Evolutionary conservation across 106 monocot species (phyloP).

Genomic region (Apostasia shenzhenica): DNA sequence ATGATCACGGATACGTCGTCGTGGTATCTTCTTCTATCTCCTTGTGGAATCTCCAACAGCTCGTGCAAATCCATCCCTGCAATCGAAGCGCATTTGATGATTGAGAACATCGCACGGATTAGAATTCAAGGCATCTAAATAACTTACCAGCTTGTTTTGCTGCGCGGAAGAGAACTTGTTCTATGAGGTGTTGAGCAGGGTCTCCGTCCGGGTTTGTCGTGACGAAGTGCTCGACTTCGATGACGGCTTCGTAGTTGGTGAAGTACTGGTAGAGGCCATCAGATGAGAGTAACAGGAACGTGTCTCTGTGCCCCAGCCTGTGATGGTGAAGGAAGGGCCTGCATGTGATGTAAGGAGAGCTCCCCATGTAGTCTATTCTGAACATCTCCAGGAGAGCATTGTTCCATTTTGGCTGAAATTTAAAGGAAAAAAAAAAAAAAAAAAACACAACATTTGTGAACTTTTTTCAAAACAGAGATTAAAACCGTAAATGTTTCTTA

Average conservation of each 20-base stretch:
- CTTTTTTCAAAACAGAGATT: neutral
- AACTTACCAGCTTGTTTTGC: constrained; percentile 7
- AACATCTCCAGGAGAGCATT: constrained; percentile 85
- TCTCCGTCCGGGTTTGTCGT: constrained; percentile 70
- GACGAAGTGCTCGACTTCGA: constrained; percentile 75
- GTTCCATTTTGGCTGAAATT: constrained; percentile 90
- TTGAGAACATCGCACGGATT: neutral
- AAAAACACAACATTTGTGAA: neutral
- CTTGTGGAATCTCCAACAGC: constrained; percentile 80
- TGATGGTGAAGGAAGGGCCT: constrained; percentile 68
- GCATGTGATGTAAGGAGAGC: constrained; percentile 78
- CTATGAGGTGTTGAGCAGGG: constrained; percentile 17
- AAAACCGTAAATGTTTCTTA: no score
- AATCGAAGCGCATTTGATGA: constrained; percentile 2
- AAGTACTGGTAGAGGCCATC: constrained; percentile 95
- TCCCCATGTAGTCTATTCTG: constrained; percentile 79
- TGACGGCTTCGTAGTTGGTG: constrained; percentile 74
- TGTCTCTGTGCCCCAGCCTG: constrained; percentile 42
- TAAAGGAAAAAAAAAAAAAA: neutral
- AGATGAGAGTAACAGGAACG: constrained; percentile 75
- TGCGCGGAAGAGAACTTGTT: constrained; percentile 9
- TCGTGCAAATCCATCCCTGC: constrained; percentile 86
- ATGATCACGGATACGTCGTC: constrained; percentile 83
- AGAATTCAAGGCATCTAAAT: no score
- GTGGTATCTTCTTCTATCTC: constrained; percentile 71